A percentile compares a stretch with the other conserved stretches of the same genome.
Conservation (phyloP, 371 early-diverging fungal genomes). For the Entomophthora muscae region DNA sequence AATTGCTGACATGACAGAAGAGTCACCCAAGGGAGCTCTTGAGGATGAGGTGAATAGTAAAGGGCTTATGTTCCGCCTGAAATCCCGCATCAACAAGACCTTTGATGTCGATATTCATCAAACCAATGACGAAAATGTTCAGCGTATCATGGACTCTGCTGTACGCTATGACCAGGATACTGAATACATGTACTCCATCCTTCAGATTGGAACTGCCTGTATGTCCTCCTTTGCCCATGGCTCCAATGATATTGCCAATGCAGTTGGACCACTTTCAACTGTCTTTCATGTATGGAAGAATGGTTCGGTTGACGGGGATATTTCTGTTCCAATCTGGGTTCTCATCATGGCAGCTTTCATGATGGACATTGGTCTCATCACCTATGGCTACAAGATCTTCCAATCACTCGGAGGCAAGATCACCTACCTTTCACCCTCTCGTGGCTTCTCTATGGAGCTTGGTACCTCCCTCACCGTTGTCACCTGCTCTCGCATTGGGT, state of each 20-base stretch:
- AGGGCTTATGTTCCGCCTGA: neutral
- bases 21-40: neutral
- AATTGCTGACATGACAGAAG: conserved; percentile 7
- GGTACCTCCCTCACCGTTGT: conserved; percentile 67
- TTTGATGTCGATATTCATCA: conserved; percentile 37
- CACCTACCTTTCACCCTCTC: conserved; percentile 64
- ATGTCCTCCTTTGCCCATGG: conserved; percentile 78
- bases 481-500: conserved; percentile 56
- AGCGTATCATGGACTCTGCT: conserved; percentile 32
- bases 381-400: conserved; percentile 52
- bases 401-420: conserved; percentile 63
- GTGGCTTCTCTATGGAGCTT: conserved; percentile 72
- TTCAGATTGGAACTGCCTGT: conserved; percentile 63
- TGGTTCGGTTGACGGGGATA: conserved; percentile 23
- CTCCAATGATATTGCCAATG: conserved; percentile 75
- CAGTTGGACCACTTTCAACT: conserved; percentile 55
- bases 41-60: neutral
- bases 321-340: conserved; percentile 30
- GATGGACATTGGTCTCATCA: conserved; percentile 62
- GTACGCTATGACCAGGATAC: conserved; percentile 51
- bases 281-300: conserved; percentile 50
- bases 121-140: conserved; percentile 5
- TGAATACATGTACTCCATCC: conserved; percentile 62
- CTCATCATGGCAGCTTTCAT: conserved; percentile 23
- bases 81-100: conserved; percentile 13